Percentiles rank a stretch among this genome's conserved stretches.
Evolutionary conservation across 495 filamentous ascomycete genomes (phyloP).

Genomic region (Mycothermus thermophilus): DNA sequence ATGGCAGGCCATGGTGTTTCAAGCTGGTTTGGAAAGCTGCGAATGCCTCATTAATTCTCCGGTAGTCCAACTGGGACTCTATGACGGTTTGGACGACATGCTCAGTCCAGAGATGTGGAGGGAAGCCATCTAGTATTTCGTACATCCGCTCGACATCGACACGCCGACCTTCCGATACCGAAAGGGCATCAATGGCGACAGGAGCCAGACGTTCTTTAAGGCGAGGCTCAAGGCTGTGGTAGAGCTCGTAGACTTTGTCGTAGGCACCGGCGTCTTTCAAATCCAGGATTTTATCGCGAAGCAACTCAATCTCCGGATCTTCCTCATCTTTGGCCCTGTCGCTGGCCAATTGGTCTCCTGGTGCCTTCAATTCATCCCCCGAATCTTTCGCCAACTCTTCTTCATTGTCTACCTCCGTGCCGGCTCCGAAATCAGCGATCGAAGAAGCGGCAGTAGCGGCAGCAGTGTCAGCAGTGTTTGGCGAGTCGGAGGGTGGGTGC

Average conservation of each 20-base stretch:
- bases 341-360: too few species aligned
- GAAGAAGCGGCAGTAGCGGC: background rate
- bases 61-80: conserved; percentile 10
- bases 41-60: conserved; percentile 10
- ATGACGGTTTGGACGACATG: conserved; percentile 12
- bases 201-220: conserved; percentile 4
- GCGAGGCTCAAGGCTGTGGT: conserved; percentile 9
- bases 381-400: background rate
- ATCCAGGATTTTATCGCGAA: background rate
- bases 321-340: background rate
- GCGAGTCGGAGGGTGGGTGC: background rate
- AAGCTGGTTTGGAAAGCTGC: conserved; percentile 10
- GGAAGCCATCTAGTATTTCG: conserved; percentile 11
- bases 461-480: background rate
- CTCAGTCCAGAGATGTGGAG: conserved; percentile 13
- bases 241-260: conserved; percentile 16
- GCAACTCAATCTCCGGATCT: background rate
- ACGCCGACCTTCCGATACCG: conserved; percentile 11
- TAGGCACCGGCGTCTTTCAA: conserved; percentile 6
- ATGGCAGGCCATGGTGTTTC: conserved; percentile 5
- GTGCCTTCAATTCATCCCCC: background rate
- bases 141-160: conserved; percentile 15
- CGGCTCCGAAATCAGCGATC: background rate
- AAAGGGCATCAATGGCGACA: conserved; percentile 12
- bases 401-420: too few species aligned